Base-by-base conservation (phyloP, 129 eudicot genomes). In the Flaveria brownii region DNA sequence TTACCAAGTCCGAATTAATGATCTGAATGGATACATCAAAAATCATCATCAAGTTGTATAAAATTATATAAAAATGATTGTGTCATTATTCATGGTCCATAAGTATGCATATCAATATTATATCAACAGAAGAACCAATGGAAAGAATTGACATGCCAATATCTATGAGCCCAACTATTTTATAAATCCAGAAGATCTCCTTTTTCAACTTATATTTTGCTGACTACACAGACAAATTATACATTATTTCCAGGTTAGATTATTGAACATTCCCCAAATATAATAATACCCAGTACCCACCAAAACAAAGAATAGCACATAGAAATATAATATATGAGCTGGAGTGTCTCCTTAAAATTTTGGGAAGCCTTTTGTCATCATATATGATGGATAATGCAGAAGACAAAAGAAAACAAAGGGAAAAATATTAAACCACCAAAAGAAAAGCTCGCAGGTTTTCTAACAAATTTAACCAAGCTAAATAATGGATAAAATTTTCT, bases 161-260 rank as follows among this genome's bases (percentile, higher is more conserved):
- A 62, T 59, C 45, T 68, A 67, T 68, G 56, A 61, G 41, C 74
- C 52, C 70, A 73, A 33, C 67, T 51, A 75, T 68, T 39, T 61
- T 61, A 70, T 16, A 39, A 74, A 41, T 49, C 56, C 33, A 50
- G 74, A 25, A 55, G 26, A 72, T 47, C 30, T 18, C 59, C 18
- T 13, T 54, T 22, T 41, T 74, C 76, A 70, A 75, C 52, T 51
- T 56, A 65, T 54, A 54, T 25, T 43, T 75, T 46, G 79, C 42
- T 77, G 75, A 77, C 77, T 67, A 80, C 12, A 42, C 25, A 39
- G 67, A 80, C 39, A 80, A 77, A 77, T 26, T 63, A 60, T 59
- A 59, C 45, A 76, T 50, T 54, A 65, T 50, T 73, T 30, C 46
- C 45, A 63, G 68, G 20, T 28, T 15, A 63, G 68, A 63, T 63